phyloP scores from a whole-genome alignment of 2,329 filamentous ascomycete species.

The Diaporthe citri region DNA sequence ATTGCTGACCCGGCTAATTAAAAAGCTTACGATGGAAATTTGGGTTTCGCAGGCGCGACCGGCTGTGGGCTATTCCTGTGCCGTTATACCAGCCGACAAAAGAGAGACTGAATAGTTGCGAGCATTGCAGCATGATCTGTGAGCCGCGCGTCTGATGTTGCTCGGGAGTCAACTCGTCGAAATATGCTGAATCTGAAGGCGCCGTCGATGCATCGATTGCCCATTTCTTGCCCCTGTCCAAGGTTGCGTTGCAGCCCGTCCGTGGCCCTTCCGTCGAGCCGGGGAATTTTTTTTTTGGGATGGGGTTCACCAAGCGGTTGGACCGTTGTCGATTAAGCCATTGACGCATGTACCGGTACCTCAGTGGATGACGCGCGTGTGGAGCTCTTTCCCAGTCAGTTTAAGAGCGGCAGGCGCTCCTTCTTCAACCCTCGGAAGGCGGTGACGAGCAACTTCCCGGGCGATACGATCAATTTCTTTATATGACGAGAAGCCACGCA shows the following conservation, averaged over 20 bases:
- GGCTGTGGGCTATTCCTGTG: not conserved
- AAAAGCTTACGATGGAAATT: not conserved
- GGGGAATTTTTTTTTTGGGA: conserved; percentile 30
- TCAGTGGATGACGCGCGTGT: conserved; percentile 31
- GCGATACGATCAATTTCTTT: not conserved
- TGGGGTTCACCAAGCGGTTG: conserved; percentile 24
- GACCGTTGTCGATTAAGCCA: conserved; percentile 27
- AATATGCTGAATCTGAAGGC: not conserved
- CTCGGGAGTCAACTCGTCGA: conserved; percentile 28
- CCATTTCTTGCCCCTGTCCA: conserved; percentile 12
- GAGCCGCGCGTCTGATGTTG: not conserved
- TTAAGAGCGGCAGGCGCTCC: conserved; percentile 5
- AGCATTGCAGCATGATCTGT: not conserved
- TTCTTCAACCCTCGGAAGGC: not conserved
- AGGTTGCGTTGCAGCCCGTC: conserved; percentile 23
- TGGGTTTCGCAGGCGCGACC: not conserved
- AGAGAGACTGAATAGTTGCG: not conserved
- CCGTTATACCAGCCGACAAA: not conserved
- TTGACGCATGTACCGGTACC: conserved; percentile 18
- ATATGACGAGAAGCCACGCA: not conserved
- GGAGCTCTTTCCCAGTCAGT: conserved; percentile 25
- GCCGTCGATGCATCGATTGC: conserved; percentile 35
- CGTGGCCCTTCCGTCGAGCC: conserved; percentile 24
- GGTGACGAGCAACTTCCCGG: not conserved
- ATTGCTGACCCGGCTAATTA: conserved; percentile 7